These are phyloP conservation scores for Xylaria acuta DNA, from an alignment of 495 filamentous ascomycete species.

Conservation along the genomic window DNA sequence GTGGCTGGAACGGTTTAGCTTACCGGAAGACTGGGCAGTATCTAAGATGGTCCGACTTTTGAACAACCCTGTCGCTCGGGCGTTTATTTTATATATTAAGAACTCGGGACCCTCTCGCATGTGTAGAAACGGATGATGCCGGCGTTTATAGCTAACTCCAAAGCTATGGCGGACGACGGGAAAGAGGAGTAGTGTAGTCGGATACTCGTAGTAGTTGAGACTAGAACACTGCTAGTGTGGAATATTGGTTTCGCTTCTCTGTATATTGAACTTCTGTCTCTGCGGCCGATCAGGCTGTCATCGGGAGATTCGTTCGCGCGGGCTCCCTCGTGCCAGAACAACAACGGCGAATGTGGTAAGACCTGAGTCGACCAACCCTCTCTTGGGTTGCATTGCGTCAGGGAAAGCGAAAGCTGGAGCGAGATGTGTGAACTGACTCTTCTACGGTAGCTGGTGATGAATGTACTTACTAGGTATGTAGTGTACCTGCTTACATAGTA, in stretches of 20 bases:
- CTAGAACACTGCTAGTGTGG: not conserved
- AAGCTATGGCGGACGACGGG: not conserved
- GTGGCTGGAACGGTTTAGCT: constrained; percentile 17
- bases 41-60: not conserved
- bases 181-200: not conserved
- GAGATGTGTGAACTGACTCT: not conserved
- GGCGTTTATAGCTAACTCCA: not conserved
- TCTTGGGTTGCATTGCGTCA: constrained; percentile 4
- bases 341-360: not conserved
- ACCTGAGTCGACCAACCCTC: not conserved
- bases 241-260: not conserved
- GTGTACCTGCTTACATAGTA: too few relatives aligned
- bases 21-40: constrained; percentile 10
- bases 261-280: not conserved
- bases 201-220: not conserved
- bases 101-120: not conserved
- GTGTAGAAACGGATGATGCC: not conserved
- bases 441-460: not conserved
- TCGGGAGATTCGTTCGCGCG: not conserved
- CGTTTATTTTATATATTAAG: not conserved
- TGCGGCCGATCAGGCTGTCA: not conserved
- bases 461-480: too few relatives aligned
- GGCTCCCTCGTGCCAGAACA: not conserved
- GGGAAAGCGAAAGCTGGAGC: not conserved
- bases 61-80: not conserved